Conservation (phyloP, 306 rosid genomes). For the Pyrus communis region DNA sequence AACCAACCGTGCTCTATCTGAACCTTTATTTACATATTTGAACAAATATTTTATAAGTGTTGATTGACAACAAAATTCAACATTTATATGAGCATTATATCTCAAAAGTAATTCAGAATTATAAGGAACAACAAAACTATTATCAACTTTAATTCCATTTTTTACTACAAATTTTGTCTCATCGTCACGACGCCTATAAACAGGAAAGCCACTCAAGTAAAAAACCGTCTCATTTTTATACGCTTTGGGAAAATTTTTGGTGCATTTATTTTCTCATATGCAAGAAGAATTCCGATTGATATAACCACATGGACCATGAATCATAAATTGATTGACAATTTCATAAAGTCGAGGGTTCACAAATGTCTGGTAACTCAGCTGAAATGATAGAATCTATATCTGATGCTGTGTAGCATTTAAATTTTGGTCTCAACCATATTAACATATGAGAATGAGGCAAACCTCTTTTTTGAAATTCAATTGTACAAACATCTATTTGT, state of each 20-base stretch:
- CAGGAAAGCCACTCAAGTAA: neutral
- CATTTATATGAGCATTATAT: neutral
- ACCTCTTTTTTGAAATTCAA: no score
- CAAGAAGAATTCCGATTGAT: neutral
- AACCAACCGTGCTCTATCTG: no score
- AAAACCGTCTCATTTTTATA: neutral
- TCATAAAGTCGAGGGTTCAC: no score
- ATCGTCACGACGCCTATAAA: neutral
- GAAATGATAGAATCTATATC: neutral
- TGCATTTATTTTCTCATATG: neutral
- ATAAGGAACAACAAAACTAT: neutral
- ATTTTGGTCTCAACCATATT: neutral
- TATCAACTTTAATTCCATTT: neutral
- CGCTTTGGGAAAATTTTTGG: neutral
- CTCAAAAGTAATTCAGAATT: neutral
- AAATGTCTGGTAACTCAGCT: neutral
- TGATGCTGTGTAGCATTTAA: neutral
- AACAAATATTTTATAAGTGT: no score
- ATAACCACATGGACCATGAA: neutral
- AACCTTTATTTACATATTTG: no score
- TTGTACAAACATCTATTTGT: no score
- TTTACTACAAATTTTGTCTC: neutral
- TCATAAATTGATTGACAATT: neutral
- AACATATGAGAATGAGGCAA: neutral
- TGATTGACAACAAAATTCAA: neutral